Evolutionary conservation across 2,329 filamentous ascomycete species (phyloP).

Genomic region (Cercospora sp.): DNA sequence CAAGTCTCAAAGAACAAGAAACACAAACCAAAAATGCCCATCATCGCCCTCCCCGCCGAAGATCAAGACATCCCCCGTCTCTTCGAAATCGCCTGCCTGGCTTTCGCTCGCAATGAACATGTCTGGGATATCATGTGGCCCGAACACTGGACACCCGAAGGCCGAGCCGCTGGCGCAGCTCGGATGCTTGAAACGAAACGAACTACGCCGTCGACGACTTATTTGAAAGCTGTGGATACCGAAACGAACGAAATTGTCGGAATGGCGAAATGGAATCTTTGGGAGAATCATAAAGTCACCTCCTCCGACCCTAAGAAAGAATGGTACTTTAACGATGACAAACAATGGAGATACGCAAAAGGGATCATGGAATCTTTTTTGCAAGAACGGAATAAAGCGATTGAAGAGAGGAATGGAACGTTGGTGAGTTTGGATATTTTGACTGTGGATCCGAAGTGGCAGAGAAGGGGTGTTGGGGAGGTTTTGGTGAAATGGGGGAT

Average conservation of each 20-base stretch:
- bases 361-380: constrained; percentile 29
- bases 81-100: constrained; percentile 34
- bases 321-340: constrained; percentile 14
- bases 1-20: background rate
- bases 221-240: constrained; percentile 35
- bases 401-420: constrained; percentile 30
- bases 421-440: constrained; percentile 35
- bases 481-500: constrained; percentile 35
- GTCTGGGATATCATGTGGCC: constrained; percentile 34
- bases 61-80: constrained; percentile 36
- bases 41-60: constrained; percentile 23
- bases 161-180: constrained; percentile 29
- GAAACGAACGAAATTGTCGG: constrained; percentile 32
- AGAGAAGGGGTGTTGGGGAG: constrained; percentile 32
- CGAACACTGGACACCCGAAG: constrained; percentile 30
- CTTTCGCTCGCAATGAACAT: constrained; percentile 34
- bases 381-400: constrained; percentile 26
- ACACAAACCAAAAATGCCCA: constrained; percentile 1
- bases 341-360: constrained; percentile 25
- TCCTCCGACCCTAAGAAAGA: background rate
- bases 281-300: constrained; percentile 24
- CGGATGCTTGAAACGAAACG: constrained; percentile 27
- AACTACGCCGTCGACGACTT: constrained; percentile 30
- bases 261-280: constrained; percentile 39
- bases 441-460: constrained; percentile 34